Base-by-base conservation (phyloP, 495 filamentous ascomycete genomes). In the Achaetomiella virescens region DNA sequence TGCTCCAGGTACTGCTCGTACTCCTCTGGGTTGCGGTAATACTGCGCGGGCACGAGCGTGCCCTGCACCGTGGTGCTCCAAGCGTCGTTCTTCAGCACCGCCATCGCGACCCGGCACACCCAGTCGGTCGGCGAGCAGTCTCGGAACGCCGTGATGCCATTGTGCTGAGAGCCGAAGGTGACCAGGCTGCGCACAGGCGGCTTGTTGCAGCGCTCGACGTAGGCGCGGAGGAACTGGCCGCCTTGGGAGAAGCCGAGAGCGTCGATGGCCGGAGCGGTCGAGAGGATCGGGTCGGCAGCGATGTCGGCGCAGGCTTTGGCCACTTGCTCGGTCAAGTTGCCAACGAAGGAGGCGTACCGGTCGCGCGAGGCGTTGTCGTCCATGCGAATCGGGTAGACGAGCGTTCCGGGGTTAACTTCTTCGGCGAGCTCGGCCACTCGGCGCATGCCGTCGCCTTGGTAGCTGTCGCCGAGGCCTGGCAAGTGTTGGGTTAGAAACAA, bases 231-330 rank as follows among this genome's bases (percentile, higher is more conserved):
- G 75, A 98, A 97, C 65, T 96, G 90, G 31, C 93, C 95, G 59
- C 93, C 93, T 69, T 98, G 93, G 24, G 87, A 91, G 77, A 97
- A 97, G 6, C 93, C 93, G 18, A 98, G 69, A 2, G 89, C 95
- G 70, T 97, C 92, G 70, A 96, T 79, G 56, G 86, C 88, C 0
- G 85, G 83, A 6, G 89, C 88, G 14, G 84, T 85, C 41, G 85
- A 85, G 17, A 96, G 82, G 70, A 90, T 87, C 1, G 87, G 87
- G 63, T 96, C 81, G 2, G 77, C 50, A 58, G 85, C 78, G 43
- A 98, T 81, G 66, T 91, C 88, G 5, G 72, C 77, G 82, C 93
- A 98, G 50, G 92, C 91, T 52, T 81, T 70, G 21, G 74, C 77
- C 43, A 98, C 61, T 70, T 98, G 95, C 27, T 80, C 73, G 14